These are phyloP conservation scores for Acephala macrosclerotiorum DNA, from an alignment of 2,329 filamentous ascomycete species.

Conservation along the genomic window DNA sequence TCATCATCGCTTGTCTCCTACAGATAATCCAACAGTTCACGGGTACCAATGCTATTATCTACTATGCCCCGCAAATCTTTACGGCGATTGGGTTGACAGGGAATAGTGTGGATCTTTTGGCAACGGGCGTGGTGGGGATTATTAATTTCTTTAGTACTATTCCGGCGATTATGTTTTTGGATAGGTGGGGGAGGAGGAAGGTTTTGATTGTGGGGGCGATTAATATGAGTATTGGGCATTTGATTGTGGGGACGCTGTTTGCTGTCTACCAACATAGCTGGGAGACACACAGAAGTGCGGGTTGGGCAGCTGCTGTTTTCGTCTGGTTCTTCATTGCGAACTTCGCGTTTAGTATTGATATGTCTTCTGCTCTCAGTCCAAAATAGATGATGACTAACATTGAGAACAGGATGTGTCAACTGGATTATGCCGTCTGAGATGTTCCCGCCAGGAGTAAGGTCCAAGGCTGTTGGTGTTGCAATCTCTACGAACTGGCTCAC, in stretches of 20 bases:
- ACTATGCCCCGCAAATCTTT: slow-evolving; percentile 61
- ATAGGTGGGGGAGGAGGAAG: slow-evolving; percentile 66
- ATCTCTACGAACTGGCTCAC: slow-evolving; percentile 46
- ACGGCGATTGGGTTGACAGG: slow-evolving; percentile 54
- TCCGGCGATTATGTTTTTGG: slow-evolving; percentile 69
- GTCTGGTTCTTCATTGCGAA: slow-evolving; percentile 42
- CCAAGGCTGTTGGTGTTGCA: slow-evolving; percentile 41
- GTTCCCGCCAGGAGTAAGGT: slow-evolving; percentile 44
- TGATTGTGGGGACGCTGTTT: slow-evolving; percentile 72
- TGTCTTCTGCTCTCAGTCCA: slow-evolving; percentile 9
- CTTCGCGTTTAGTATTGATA: slow-evolving; percentile 38
- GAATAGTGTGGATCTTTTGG: slow-evolving; percentile 61
- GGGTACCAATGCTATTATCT: slow-evolving; percentile 58
- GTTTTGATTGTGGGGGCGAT: slow-evolving; percentile 68
- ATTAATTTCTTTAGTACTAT: slow-evolving; percentile 73
- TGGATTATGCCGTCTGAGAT: slow-evolving; percentile 39
- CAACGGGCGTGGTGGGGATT: slow-evolving; percentile 74
- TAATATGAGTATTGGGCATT: slow-evolving; percentile 66
- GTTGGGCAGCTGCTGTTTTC: slow-evolving; percentile 48
- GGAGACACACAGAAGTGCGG: slow-evolving; percentile 46
- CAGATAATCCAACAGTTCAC: slow-evolving; percentile 56
- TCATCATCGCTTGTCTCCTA: slow-evolving; percentile 53
- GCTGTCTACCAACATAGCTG: slow-evolving; percentile 53
- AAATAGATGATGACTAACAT: neutral
- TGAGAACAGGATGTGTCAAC: slow-evolving; percentile 20